Evolutionary conservation across 2,329 filamentous ascomycete species (phyloP), one percentile per base, ranked within the genome.

Genomic region (Aureobasidium sp.): DNA sequence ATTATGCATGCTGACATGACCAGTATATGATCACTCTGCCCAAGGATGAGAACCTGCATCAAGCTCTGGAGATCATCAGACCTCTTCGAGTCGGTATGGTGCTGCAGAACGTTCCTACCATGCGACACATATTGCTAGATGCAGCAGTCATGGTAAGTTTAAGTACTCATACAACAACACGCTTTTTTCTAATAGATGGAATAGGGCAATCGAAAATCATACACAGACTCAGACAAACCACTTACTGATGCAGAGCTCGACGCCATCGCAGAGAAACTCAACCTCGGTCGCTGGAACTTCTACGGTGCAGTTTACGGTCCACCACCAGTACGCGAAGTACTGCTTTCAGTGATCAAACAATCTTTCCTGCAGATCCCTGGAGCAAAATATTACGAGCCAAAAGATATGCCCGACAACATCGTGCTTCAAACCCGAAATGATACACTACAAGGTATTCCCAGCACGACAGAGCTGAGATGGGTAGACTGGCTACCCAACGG

Each of bases 401-500:
- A 79, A 40, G 80, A 84, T 54, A 74, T 80, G 67, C 72, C 73
- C 2, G 70, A 77, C 18, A 73, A 77, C 53, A 53, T 65, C 1
- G 70, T 70, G 69, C 76, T 67, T 15, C 77, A 71, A 69, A 79
- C 68, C 13, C 66, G 72, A 11, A 59, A 69, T 66, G 62, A 71
- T 27, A 73, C 69, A 1, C 53, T 71, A 1, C 70, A 72, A 51
- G 77, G 78, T 20, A 76, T 77, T 27, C 78, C 77, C 1, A 72
- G 71, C 10, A 70, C 75, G 10, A 72, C 73, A 5, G 80, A 80
- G 67, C 72, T 82, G 15, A 74, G 75, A 64, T 84, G 81, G 81
- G 74, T 84, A 6, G 82, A 85, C 71, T 88, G 85, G 85, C 72
- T 82, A 10, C 83, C 84, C 4, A 87, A 87, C 69, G 84, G 82